Percentiles rank a stretch among this genome's conserved stretches.
Evolutionary conservation across 495 filamentous ascomycete genomes (phyloP).

Genomic region (Podospora tetraspora): DNA sequence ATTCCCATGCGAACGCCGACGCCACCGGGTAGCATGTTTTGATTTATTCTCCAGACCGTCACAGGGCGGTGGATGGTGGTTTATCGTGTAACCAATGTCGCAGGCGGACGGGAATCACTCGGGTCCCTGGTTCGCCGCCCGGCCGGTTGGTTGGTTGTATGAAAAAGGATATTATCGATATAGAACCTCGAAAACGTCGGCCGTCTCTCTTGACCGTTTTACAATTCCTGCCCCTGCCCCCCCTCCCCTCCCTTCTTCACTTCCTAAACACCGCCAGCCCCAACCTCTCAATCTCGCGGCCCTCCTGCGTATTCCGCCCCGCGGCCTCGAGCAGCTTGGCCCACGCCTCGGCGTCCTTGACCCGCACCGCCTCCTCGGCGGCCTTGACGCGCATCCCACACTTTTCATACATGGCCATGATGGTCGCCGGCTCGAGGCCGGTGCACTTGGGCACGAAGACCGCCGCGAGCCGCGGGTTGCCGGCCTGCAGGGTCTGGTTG

Average conservation of each 20-base stretch:
- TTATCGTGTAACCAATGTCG: neutral
- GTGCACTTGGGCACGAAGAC: slow-evolving; percentile 83
- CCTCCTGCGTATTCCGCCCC: slow-evolving; percentile 37
- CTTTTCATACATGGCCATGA: slow-evolving; percentile 92
- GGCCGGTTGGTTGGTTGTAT: neutral
- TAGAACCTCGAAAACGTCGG: neutral
- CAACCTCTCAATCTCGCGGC: slow-evolving; percentile 44
- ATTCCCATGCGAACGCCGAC: neutral
- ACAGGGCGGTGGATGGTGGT: neutral
- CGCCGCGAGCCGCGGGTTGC: slow-evolving; percentile 81
- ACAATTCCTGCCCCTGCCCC: no score
- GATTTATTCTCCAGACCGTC: neutral
- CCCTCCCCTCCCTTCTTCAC: slow-evolving; percentile 18
- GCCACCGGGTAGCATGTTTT: neutral
- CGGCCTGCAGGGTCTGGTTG: slow-evolving; percentile 80
- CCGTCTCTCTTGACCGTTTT: no score
- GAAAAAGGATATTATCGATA: neutral
- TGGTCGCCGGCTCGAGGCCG: slow-evolving; percentile 51
- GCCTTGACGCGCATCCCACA: slow-evolving; percentile 88
- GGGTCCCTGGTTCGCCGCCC: neutral
- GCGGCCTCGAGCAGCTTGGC: slow-evolving; percentile 42
- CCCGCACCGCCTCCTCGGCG: slow-evolving; percentile 82
- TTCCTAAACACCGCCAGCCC: slow-evolving; percentile 41
- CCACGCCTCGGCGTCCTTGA: slow-evolving; percentile 65
- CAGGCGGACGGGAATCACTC: neutral